Percentiles rank a stretch among this genome's conserved stretches.
These are phyloP conservation scores for Sclerotinia spermophila DNA, from an alignment of 2,329 filamentous ascomycete genomes.

Conservation along the genomic window DNA sequence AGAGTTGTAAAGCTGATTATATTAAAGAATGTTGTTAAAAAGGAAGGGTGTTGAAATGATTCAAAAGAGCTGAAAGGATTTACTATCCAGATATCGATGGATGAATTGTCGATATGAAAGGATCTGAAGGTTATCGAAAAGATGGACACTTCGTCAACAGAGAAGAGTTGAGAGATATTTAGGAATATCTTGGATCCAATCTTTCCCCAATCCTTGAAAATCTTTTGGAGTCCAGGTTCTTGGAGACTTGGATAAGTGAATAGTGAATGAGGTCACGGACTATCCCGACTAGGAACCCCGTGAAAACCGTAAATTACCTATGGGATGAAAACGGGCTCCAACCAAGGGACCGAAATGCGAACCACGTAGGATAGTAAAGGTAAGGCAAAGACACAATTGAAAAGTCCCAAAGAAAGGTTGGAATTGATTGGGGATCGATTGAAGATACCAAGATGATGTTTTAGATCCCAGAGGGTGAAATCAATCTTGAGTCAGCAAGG, in stretches of 20 bases:
- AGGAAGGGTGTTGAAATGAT: slow-evolving; percentile 3
- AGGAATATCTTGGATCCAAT: slow-evolving; percentile 5
- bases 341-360: slow-evolving; percentile 12
- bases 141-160: not conserved
- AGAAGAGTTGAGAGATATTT: slow-evolving; percentile 1
- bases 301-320: not conserved
- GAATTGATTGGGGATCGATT: slow-evolving; percentile 4
- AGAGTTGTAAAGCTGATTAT: not conserved
- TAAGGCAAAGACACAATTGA: not conserved
- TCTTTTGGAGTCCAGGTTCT: not conserved
- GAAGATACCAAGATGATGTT: not conserved
- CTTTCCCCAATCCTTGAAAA: slow-evolving; percentile 4
- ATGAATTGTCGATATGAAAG: not conserved
- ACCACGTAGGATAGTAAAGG: not conserved
- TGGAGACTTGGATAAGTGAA: not conserved
- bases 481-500: slow-evolving; percentile 17
- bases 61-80: not conserved
- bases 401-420: not conserved
- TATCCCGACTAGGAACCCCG: not conserved
- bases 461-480: not conserved
- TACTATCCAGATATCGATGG: not conserved
- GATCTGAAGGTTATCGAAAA: not conserved
- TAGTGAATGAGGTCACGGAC: slow-evolving; percentile 15
- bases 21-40: slow-evolving; percentile 11
- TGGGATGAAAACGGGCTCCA: slow-evolving; percentile 9